A percentile compares a stretch with the other conserved stretches of the same genome.
These are phyloP conservation scores for Pleurostoma richardsiae DNA, from an alignment of 2,329 filamentous ascomycete species.

Conservation along the genomic window DNA sequence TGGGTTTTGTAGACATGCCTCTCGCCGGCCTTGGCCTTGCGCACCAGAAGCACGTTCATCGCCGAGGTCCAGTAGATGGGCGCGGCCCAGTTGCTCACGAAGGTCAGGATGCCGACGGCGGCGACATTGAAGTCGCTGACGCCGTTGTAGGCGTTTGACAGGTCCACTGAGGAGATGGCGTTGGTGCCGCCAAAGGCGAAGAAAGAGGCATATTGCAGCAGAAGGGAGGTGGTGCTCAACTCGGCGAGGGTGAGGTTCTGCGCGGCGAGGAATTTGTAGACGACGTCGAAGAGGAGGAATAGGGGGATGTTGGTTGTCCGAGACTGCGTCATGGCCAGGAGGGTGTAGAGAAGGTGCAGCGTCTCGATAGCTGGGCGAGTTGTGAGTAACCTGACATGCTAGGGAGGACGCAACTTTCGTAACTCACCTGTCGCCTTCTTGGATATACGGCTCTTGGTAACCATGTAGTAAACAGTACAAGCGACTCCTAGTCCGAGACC, in stretches of 20 bases:
- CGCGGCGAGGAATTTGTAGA: slow-evolving; percentile 43
- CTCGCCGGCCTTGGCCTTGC: slow-evolving; percentile 19
- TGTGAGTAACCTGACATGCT: slow-evolving; percentile 16
- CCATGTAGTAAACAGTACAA: slow-evolving; percentile 33
- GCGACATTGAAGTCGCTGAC: slow-evolving; percentile 73
- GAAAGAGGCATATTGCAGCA: slow-evolving; percentile 79
- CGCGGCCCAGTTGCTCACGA: slow-evolving; percentile 86
- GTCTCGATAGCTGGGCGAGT: slow-evolving; percentile 28
- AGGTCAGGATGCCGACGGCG: slow-evolving; percentile 79
- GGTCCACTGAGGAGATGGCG: slow-evolving; percentile 89
- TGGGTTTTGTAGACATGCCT: slow-evolving; percentile 41
- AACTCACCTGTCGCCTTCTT: slow-evolving; percentile 8
- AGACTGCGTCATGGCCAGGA: slow-evolving; percentile 84
- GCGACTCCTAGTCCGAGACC: slow-evolving; percentile 33
- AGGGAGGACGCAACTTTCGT: slow-evolving; percentile 15
- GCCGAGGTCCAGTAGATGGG: slow-evolving; percentile 81
- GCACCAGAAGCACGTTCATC: slow-evolving; percentile 54
- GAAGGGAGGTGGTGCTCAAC: slow-evolving; percentile 64
- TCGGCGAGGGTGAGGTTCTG: slow-evolving; percentile 48
- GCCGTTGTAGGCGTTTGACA: slow-evolving; percentile 94
- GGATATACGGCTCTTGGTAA: slow-evolving; percentile 18
- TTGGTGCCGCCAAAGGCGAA: slow-evolving; percentile 91
- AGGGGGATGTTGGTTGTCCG: slow-evolving; percentile 81
- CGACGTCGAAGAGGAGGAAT: slow-evolving; percentile 67
- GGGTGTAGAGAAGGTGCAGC: slow-evolving; percentile 65